These are phyloP conservation scores for Pseudocercospora fuligena DNA, from an alignment of 2,329 filamentous ascomycete genomes.

Conservation along the genomic window DNA sequence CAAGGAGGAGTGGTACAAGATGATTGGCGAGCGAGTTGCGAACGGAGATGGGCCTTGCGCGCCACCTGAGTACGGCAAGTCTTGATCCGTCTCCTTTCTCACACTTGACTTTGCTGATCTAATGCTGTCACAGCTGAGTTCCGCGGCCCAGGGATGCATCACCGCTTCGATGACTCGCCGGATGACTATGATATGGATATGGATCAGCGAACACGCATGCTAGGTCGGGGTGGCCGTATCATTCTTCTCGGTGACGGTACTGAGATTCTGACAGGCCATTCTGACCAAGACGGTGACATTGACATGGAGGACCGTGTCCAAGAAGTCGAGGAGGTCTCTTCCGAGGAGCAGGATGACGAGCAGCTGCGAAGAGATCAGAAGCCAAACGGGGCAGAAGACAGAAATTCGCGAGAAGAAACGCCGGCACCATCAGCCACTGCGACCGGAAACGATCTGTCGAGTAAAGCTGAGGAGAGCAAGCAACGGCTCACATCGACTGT, in stretches of 20 bases:
- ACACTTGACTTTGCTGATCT: constrained; percentile 26
- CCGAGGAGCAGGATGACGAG: constrained; percentile 82
- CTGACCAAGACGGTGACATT: constrained; percentile 61
- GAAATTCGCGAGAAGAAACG: constrained; percentile 57
- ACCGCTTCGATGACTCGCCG: constrained; percentile 55
- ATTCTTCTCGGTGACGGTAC: constrained; percentile 96
- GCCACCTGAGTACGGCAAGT: constrained; percentile 98
- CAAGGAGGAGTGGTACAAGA: constrained; percentile 98
- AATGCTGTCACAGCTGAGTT: constrained; percentile 51
- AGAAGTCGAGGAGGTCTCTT: constrained; percentile 56
- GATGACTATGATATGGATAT: constrained; percentile 74
- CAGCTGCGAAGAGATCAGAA: constrained; percentile 73
- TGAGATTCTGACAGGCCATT: constrained; percentile 83
- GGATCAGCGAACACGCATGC: constrained; percentile 68
- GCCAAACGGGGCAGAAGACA: constrained; percentile 33
- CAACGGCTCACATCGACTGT: constrained; percentile 29
- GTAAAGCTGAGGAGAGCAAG: constrained; percentile 39
- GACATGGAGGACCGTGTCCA: constrained; percentile 84
- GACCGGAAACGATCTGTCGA: constrained; percentile 19
- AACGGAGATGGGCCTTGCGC: constrained; percentile 97
- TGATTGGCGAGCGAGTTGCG: constrained; percentile 89
- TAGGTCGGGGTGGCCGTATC: constrained; percentile 77
- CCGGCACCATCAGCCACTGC: constrained; percentile 48
- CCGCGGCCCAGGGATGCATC: constrained; percentile 56
- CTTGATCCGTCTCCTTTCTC: constrained; percentile 44